Evolutionary conservation across 176 grass and related monocot genomes (phyloP), one percentile per base, ranked within the genome.

Genomic region (Paspalum vaginatum): DNA sequence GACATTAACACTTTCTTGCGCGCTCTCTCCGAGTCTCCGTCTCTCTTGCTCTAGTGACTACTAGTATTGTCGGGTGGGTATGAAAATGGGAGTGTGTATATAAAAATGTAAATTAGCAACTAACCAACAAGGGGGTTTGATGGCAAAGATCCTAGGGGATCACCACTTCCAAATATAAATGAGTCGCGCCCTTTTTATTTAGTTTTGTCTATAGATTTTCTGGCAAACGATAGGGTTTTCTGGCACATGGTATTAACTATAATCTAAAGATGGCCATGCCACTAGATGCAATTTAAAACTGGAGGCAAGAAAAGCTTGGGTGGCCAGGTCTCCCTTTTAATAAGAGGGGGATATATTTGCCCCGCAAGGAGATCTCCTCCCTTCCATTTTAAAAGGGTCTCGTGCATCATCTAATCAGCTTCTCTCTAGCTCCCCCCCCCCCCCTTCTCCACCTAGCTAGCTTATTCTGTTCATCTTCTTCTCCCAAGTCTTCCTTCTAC

Each of bases 341-440:
- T 82, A 82, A 77, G 78, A 47, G 16, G 8, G 64, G 78, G 54
- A 65, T 81, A 85, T 89, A 85, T 82, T 85, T 65, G 72, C 63
- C 65, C 82, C 65, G 77, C 77, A 50, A 85, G 88, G 83, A 81
- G 85, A 91, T 91, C 91, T 80, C 76, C 78, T 52, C 56, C 85
- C 79, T 84, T 81, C 77, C 79, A 86, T 85, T 88, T 94, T 84
- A 81, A 89, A 94, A 91, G 78, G 48, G 75, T 72, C 63, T 26
- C 49, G 70, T 70, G 89, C 59, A 77, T 77, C 64, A 64, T 88
- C 62, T 37, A 71, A 84, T 76, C 75, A 59, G 40, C 55, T 72
- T 21, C 63, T 37, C 41, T 40, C 53, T 41, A 12, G 8, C 48
- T 7, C 16, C 5, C 11, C 9, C 1, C 32, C 7, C 22, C 27